Conservation (phyloP, 208 protist genomes). For the Leishmania major region DNA sequence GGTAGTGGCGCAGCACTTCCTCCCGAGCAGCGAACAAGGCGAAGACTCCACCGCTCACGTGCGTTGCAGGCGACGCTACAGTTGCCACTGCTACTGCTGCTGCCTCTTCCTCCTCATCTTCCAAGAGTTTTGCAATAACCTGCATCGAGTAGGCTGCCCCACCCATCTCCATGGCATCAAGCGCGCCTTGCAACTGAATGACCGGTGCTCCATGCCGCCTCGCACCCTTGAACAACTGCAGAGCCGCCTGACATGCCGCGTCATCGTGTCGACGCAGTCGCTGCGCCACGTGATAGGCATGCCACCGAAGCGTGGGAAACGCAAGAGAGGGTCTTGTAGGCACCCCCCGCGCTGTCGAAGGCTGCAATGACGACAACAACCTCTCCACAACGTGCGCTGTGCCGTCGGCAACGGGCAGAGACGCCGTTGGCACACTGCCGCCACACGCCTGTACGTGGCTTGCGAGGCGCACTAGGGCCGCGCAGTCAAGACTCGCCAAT, state of each 20-base stretch:
- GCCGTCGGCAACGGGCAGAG: not conserved
- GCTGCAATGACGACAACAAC: not conserved
- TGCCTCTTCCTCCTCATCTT: not conserved
- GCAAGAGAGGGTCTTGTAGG: not conserved
- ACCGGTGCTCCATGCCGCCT: not conserved
- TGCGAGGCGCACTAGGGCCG: conserved; percentile 1
- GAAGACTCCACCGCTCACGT: not conserved
- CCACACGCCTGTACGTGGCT: not conserved
- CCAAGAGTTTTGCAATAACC: conserved; percentile 1
- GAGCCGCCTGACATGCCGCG: not conserved
- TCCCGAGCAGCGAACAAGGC: not conserved
- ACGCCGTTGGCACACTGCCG: not conserved
- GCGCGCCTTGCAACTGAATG: not conserved
- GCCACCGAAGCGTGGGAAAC: not conserved
- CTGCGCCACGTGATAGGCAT: conserved; percentile 7
- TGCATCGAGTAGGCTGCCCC: conserved; percentile 4
- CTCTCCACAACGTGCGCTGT: not conserved
- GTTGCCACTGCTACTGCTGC: not conserved
- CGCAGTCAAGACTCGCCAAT: not conserved
- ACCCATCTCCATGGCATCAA: conserved; percentile 4
- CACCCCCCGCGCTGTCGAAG: not conserved
- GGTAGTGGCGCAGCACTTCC: conserved; percentile 15
- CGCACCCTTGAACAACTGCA: not conserved
- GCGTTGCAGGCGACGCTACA: not conserved
- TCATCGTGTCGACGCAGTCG: conserved; percentile 2